Percentiles rank a stretch among this genome's conserved stretches.
Evolutionary conservation across 345 rosid species (phyloP).

Genomic region (Nasturtium officinale): DNA sequence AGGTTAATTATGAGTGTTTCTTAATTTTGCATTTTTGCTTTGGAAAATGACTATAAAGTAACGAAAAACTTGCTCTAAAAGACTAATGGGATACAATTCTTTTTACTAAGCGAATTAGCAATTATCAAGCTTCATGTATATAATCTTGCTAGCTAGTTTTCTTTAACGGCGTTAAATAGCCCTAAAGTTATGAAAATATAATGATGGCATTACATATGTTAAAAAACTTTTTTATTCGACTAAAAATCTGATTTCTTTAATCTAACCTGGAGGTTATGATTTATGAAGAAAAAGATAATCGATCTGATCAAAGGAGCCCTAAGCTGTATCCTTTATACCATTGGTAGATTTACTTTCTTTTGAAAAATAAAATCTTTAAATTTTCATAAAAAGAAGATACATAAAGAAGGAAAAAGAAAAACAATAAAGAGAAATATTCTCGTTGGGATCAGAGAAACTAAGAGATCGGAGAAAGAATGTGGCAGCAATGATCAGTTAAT

Average conservation of each 20-base stretch:
- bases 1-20: background rate
- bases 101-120: background rate
- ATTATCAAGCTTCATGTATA: constrained; percentile 5
- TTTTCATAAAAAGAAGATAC: constrained; percentile 46
- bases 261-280: constrained; percentile 46
- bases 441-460: constrained; percentile 60
- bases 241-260: constrained; percentile 37
- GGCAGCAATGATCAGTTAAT: constrained; percentile 50
- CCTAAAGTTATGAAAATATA: constrained; percentile 33
- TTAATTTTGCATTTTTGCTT: background rate
- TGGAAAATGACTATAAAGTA: background rate
- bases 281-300: constrained; percentile 40
- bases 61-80: background rate
- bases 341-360: constrained; percentile 47
- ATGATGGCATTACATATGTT: constrained; percentile 18
- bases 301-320: constrained; percentile 47
- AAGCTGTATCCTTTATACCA: constrained; percentile 44
- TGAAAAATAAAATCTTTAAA: constrained; percentile 38
- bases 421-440: constrained; percentile 39
- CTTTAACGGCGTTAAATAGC: constrained; percentile 4
- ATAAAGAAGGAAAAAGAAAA: constrained; percentile 37
- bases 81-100: background rate
- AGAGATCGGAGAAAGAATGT: constrained; percentile 49
- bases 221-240: constrained; percentile 29
- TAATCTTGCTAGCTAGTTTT: constrained; percentile 20